Evolutionary conservation across 1,284 basidiomycete species (phyloP), one percentile per base, ranked within the genome.

Genomic region (Rugosomyces carneus): DNA sequence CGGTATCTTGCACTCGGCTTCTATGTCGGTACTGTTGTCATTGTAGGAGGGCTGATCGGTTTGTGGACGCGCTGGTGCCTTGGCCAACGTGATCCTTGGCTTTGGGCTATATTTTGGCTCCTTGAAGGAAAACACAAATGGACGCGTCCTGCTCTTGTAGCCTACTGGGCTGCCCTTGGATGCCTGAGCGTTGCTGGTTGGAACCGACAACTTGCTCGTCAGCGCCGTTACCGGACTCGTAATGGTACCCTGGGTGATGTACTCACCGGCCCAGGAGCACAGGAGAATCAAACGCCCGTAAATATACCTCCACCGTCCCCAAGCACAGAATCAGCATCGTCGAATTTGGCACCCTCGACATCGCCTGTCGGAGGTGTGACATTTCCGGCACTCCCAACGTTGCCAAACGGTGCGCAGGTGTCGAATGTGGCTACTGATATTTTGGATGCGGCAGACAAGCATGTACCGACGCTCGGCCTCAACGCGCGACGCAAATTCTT

Each of bases 401-500:
- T 63, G 43, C 62, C 64, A 7, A 65, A 62, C 47, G 56, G 64
- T 26, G 58, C 63, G 2, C 61, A 61, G 47, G 55, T 64, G 35
- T 56, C 62, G 8, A 61, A 61, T 50, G 80, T 81, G 32, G 89
- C 88, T n/a, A 86, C 81, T 11, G 89, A 92, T 56, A 69, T 90
- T 56, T 70, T 93, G 58, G 88, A 93, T 59, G 89, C 87, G 26
- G 90, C 89, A 1, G 86, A 93, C 64, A 90, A 89, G 64, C 81
- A 80, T 49, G 84, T 93, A 48, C 90, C 91, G n/a, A 90, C 87
- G 18, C 69, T 99, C 48, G 84, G 87, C 36, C 71, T 98, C 51
- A 99, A 99, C 63, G 91, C 90, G n/a, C 76, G 95, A 45, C 77
- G 96, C 47, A 99, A 99, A 67, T 97, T 89, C 66, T 99, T 99